Evolutionary conservation across 2,329 filamentous ascomycete genomes (phyloP).

Genomic region (Microdochium trichocladiopsis): DNA sequence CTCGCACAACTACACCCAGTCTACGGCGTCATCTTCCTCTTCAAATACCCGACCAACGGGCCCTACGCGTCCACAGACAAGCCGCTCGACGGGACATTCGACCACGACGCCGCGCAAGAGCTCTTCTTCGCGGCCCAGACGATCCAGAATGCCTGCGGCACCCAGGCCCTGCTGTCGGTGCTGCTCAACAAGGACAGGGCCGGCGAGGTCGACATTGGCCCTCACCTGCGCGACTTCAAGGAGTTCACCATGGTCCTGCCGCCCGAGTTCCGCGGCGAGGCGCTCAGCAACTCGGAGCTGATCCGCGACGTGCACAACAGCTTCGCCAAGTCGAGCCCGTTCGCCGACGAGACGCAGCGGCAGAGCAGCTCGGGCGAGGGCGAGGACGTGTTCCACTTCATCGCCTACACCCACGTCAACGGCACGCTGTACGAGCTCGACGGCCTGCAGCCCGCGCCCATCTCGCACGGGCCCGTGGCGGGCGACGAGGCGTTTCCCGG

Average conservation of each 20-base stretch:
- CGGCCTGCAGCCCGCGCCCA: constrained; percentile 86
- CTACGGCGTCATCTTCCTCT: constrained; percentile 97
- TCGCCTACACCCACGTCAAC: constrained; percentile 82
- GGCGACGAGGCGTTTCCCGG: constrained; percentile 61
- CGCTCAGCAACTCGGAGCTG: constrained; percentile 55
- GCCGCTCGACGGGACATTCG: constrained; percentile 77
- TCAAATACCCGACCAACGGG: constrained; percentile 81
- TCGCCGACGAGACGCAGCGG: constrained; percentile 82
- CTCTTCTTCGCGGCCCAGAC: constrained; percentile 96
- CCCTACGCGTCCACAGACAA: constrained; percentile 51
- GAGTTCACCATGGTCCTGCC: constrained; percentile 84
- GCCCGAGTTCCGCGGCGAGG: constrained; percentile 58
- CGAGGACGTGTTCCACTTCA: constrained; percentile 95
- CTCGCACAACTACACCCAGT: constrained; percentile 67
- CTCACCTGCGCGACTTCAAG: constrained; percentile 67
- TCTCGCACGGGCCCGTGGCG: constrained; percentile 73
- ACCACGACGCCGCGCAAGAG: constrained; percentile 64
- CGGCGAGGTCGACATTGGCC: constrained; percentile 62
- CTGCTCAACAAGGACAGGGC: constrained; percentile 67
- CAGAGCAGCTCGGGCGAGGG: constrained; percentile 61
- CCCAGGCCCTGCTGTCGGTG: constrained; percentile 87
- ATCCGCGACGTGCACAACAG: constrained; percentile 82
- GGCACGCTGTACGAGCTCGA: constrained; percentile 88
- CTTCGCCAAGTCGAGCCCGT: constrained; percentile 82
- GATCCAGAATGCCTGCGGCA: constrained; percentile 97